Evolutionary conservation across 495 filamentous ascomycete genomes (phyloP).

Genomic region (Letharia columbiana): DNA sequence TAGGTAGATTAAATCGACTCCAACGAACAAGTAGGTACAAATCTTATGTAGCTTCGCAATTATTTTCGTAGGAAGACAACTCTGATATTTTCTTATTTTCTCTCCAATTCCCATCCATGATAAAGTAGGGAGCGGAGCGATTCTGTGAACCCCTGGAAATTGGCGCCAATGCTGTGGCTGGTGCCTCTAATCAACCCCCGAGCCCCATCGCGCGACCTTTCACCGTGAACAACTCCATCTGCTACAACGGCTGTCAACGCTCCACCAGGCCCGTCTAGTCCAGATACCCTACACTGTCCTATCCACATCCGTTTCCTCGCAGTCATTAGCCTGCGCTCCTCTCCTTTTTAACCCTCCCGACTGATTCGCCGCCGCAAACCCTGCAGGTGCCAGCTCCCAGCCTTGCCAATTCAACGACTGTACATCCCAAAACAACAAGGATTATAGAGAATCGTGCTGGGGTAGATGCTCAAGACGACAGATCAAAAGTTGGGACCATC

Average conservation of each 20-base stretch:
- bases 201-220: conserved; percentile 13
- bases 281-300: neutral
- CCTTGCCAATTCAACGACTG: neutral
- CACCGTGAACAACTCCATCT: conserved; percentile 14
- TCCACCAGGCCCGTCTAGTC: neutral
- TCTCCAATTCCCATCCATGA: no score
- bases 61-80: no score
- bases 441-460: neutral
- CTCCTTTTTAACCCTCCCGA: neutral
- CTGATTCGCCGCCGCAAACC: conserved; percentile 10
- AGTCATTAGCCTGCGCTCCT: neutral
- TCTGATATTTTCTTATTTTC: no score
- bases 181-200: conserved; percentile 4
- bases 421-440: neutral
- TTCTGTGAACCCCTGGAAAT: conserved; percentile 7
- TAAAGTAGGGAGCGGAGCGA: no score
- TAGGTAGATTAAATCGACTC: neutral
- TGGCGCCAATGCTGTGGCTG: conserved; percentile 15
- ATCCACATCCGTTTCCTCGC: neutral
- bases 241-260: conserved; percentile 7
- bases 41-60: no score
- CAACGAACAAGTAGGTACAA: no score
- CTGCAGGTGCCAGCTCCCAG: conserved; percentile 5
- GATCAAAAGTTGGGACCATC: conserved; percentile 11
- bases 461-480: conserved; percentile 15